These are phyloP conservation scores for Dinochytrium kinnereticum DNA, from an alignment of 371 early-diverging fungal species.

Conservation along the genomic window DNA sequence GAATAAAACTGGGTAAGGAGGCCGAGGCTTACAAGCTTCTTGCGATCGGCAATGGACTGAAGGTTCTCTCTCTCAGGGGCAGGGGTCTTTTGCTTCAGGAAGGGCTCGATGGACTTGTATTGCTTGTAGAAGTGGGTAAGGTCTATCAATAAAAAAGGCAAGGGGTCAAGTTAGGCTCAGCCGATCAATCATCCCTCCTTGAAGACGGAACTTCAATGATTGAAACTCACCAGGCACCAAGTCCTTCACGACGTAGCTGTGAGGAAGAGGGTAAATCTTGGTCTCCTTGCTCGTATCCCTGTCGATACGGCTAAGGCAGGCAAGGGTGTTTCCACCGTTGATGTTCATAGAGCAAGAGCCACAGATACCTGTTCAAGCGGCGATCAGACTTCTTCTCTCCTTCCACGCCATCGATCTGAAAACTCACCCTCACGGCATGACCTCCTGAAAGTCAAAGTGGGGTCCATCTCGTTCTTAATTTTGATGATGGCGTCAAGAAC, in stretches of 20 bases:
- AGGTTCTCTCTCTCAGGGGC: conserved; percentile 81
- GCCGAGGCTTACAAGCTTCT: conserved; percentile 83
- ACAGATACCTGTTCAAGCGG: conserved; percentile 70
- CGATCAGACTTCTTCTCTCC: background rate
- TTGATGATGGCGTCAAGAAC: conserved; percentile 93
- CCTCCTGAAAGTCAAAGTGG: conserved; percentile 89
- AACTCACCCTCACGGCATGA: conserved; percentile 71
- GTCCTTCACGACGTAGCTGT: conserved; percentile 70
- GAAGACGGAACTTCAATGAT: background rate
- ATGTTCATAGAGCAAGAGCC: conserved; percentile 98
- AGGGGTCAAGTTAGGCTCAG: background rate
- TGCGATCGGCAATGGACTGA: conserved; percentile 90
- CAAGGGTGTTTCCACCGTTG: conserved; percentile 91
- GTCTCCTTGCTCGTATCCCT: conserved; percentile 65
- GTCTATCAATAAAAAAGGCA: conserved; percentile 52
- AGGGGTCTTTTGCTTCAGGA: conserved; percentile 82
- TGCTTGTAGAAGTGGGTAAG: conserved; percentile 96
- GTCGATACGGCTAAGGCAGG: conserved; percentile 89
- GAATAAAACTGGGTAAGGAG: background rate
- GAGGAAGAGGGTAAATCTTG: conserved; percentile 96
- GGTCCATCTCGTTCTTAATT: conserved; percentile 94
- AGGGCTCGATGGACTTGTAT: conserved; percentile 95
- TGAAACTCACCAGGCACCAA: conserved; percentile 62
- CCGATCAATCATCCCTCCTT: no score
- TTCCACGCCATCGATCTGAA: background rate